These are phyloP conservation scores for Paraglomus occultum DNA, from an alignment of 192 early-diverging fungal species.

Conservation along the genomic window DNA sequence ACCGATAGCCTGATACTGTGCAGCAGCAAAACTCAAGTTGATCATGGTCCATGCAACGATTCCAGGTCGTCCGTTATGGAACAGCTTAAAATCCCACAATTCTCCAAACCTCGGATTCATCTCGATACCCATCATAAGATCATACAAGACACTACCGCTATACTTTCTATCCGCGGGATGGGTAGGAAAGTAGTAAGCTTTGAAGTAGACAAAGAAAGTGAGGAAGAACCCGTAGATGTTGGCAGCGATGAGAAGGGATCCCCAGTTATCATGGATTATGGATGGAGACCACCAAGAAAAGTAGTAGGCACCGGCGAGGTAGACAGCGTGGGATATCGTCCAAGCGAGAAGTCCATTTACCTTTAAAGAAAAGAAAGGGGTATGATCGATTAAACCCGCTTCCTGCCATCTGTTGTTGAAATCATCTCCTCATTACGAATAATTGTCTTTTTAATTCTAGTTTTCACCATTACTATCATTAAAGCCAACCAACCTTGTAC, in stretches of 20 bases:
- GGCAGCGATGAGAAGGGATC: conserved; percentile 64
- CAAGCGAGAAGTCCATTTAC: conserved; percentile 78
- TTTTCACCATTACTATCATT: neutral
- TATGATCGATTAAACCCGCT: neutral
- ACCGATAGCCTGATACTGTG: conserved; percentile 72
- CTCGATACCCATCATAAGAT: conserved; percentile 80
- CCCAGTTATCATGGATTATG: conserved; percentile 77
- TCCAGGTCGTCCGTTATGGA: conserved; percentile 81
- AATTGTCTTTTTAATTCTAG: neutral
- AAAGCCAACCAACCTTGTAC: conserved; percentile 59
- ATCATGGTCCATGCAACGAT: conserved; percentile 87
- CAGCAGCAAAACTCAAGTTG: conserved; percentile 71
- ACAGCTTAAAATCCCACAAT: conserved; percentile 79
- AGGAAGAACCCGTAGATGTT: conserved; percentile 78
- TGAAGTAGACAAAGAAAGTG: conserved; percentile 67
- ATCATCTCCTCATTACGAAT: neutral
- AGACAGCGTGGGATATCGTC: conserved; percentile 67
- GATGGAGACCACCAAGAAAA: conserved; percentile 62
- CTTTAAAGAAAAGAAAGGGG: conserved; percentile 30
- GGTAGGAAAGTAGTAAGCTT: conserved; percentile 68
- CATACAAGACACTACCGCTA: conserved; percentile 69
- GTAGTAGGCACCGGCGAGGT: conserved; percentile 58
- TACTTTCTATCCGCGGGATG: conserved; percentile 79
- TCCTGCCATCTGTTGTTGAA: neutral
- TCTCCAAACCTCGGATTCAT: conserved; percentile 78